Base-by-base conservation (phyloP, 306 rosid species). In the Lagenaria siceraria region DNA sequence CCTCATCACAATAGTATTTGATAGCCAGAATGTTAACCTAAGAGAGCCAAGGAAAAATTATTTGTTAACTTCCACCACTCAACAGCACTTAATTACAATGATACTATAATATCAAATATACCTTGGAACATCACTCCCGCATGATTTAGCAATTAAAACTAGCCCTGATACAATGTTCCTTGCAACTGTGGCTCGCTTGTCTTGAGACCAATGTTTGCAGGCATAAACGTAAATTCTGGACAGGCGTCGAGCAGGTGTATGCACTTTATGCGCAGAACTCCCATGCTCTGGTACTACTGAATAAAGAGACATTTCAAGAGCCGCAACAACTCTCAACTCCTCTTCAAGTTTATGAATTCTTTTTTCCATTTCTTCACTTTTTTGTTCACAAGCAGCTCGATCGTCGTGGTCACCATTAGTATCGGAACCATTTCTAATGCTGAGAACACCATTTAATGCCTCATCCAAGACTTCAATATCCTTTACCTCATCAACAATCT, bases 251-350 rank as follows among this genome's bases (percentile, higher is more conserved):
- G 99, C 97, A 29, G 99, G 98, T 17, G 99, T 90, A 84, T 96
- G 99, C 81, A 92, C 99, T 83, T 96, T 96, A 81, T 96, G 98
- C 38, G 92, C 97, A 5, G 99, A 90, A 82, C 98, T 90, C 31
- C 99, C 99, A 82, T 96, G 99, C 84, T 96, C 97, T 22, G 99
- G 97, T 68, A 87, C 91, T 3, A 96, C 84, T 76, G 99, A 88
- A 84, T 96, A 96, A 27, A 96, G 88, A 63, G 99, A 89, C 71
- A 96, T 88, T 84, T 96, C 99, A 81, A 96, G 93, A 79, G 96
- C 88, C n/a, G 99, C 99, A 87, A 96, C 97, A 88, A 92, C 98
- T 83, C 99, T 90, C 65, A 96, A 86, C 82, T 96, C 99, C 79
- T 88, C 99, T 85, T 96, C 96, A 14, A 96, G 97, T 83, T 87